Conservation (phyloP, 1,139 yeast species). For the Hanseniaspora sp. region DNA sequence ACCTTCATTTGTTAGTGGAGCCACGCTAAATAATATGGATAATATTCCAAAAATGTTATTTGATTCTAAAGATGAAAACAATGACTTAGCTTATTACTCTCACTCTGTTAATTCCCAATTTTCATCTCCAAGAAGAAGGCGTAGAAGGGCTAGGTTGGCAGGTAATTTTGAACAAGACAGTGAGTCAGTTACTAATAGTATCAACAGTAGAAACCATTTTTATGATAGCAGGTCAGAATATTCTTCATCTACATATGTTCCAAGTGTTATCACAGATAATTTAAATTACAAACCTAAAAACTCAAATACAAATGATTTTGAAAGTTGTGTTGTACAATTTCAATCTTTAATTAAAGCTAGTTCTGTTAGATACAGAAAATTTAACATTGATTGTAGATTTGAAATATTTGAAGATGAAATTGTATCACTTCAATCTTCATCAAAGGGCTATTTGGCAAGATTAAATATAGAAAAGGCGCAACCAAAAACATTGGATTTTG, state of each 20-base stretch:
- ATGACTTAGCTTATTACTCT: constrained; percentile 28
- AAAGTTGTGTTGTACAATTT: constrained; percentile 31
- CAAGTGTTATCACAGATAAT: background rate
- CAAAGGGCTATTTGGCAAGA: constrained; percentile 28
- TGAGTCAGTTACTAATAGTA: background rate
- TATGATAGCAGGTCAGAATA: constrained; percentile 5
- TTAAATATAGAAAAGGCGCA: constrained; percentile 12
- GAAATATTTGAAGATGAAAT: constrained; percentile 28
- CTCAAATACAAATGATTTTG: constrained; percentile 20
- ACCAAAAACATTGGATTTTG: background rate
- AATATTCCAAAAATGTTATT: constrained; percentile 22
- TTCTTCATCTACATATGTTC: constrained; percentile 4
- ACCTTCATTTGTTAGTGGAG: background rate
- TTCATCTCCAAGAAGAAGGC: constrained; percentile 24
- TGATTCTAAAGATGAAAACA: constrained; percentile 14
- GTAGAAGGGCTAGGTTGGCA: constrained; percentile 15
- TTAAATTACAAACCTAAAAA: background rate
- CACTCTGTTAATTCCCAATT: constrained; percentile 26
- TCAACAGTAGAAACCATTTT: background rate
- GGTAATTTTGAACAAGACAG: background rate
- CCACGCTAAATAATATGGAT: constrained; percentile 16
- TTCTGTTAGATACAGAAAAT: constrained; percentile 48
- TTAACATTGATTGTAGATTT: constrained; percentile 39
- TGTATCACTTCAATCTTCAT: constrained; percentile 28
- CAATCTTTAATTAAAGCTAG: constrained; percentile 63